phyloP scores from a whole-genome alignment of 2,329 filamentous ascomycete genomes.

The Hymenoscyphus scutula region DNA sequence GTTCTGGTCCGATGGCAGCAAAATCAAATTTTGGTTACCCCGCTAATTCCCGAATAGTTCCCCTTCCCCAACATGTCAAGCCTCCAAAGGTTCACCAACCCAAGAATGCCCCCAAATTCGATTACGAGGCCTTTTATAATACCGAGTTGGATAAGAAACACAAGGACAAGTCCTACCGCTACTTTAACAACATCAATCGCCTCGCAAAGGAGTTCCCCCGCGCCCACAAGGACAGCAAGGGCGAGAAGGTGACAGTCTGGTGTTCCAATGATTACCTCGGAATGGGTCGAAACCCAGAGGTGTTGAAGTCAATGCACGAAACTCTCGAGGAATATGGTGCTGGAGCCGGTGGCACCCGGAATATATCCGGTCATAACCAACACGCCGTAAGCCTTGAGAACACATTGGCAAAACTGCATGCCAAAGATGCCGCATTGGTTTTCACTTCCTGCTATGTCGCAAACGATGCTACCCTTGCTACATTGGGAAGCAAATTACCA shows the following conservation, averaged over 20 bases:
- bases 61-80: conserved; percentile 28
- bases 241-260: conserved; percentile 94
- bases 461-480: conserved; percentile 95
- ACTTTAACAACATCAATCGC: conserved; percentile 99
- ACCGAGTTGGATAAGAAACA: conserved; percentile 95
- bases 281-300: conserved; percentile 88
- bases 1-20: conserved; percentile 40
- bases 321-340: conserved; percentile 93
- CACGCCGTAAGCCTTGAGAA: conserved; percentile 84
- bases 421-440: conserved; percentile 87
- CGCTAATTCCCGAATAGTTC: conserved; percentile 27
- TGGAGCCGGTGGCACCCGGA: conserved; percentile 90
- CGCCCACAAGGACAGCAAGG: conserved; percentile 80
- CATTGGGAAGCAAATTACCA: conserved; percentile 92
- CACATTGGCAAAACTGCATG: conserved; percentile 81
- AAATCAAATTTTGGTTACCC: conserved; percentile 13
- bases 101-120: conserved; percentile 60
- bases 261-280: conserved; percentile 99
- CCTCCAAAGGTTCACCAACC: conserved; percentile 24
- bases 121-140: conserved; percentile 89
- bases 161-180: conserved; percentile 99
- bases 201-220: conserved; percentile 94
- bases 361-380: conserved; percentile 97
- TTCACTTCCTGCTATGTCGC: conserved; percentile 98
- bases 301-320: conserved; percentile 89